Percentiles rank a stretch among this genome's conserved stretches.
Evolutionary conservation across 1,284 basidiomycete species (phyloP).

Genomic region (Inonotus obliquus): DNA sequence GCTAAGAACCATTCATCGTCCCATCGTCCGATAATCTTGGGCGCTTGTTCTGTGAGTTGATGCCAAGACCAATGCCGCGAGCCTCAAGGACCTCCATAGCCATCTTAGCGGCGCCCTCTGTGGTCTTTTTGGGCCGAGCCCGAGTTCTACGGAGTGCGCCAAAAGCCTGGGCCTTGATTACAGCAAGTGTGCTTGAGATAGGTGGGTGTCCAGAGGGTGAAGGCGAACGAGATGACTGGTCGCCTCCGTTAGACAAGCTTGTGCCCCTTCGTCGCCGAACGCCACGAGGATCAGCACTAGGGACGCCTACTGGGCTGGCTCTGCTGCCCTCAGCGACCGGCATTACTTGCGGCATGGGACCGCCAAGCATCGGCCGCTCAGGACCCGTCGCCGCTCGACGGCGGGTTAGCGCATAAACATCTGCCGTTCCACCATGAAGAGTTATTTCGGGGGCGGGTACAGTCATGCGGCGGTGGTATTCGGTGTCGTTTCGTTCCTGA

Average conservation of each 20-base stretch:
- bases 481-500: slow-evolving; percentile 58
- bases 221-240: slow-evolving; percentile 61
- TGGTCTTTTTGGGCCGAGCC: slow-evolving; percentile 61
- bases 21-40: slow-evolving; percentile 44
- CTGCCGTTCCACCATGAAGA: slow-evolving; percentile 65
- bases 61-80: slow-evolving; percentile 58
- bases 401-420: slow-evolving; percentile 61
- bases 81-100: slow-evolving; percentile 74
- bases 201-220: slow-evolving; percentile 54
- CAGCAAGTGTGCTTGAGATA: slow-evolving; percentile 74
- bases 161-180: slow-evolving; percentile 84
- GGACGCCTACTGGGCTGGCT: slow-evolving; percentile 19
- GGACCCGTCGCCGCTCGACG: slow-evolving; percentile 45
- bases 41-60: slow-evolving; percentile 43
- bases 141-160: slow-evolving; percentile 76
- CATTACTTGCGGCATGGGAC: slow-evolving; percentile 33
- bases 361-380: slow-evolving; percentile 47
- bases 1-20: slow-evolving; percentile 41
- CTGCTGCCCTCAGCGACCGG: slow-evolving; percentile 1
- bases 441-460: slow-evolving; percentile 53
- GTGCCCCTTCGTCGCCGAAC: slow-evolving; percentile 26
- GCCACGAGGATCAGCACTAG: slow-evolving; percentile 16
- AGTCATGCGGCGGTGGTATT: slow-evolving; percentile 54
- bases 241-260: slow-evolving; percentile 23
- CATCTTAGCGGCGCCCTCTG: slow-evolving; percentile 68